Evolutionary conservation across 495 filamentous ascomycete genomes (phyloP), one percentile per base, ranked within the genome.

Genomic region (Glonium stellatum): DNA sequence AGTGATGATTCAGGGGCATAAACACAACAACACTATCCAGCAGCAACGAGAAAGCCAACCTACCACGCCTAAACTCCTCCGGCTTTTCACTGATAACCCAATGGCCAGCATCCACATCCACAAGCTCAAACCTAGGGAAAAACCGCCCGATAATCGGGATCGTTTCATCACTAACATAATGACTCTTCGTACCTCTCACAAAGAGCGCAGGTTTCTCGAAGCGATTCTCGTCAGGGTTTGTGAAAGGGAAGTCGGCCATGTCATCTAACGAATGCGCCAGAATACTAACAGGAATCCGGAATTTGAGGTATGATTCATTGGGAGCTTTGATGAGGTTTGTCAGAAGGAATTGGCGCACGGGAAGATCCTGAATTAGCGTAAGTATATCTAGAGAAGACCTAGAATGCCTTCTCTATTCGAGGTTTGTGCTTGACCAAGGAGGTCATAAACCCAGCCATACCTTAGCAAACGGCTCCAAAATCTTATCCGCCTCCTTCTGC

Each of bases 31-130:
- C 5, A 11, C n/a, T 5, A 15, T 18, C 8, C 48, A 25, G 48
- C 44, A 50, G 13, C 3, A 36, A 23, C 10, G 27, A 6, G 2
- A 31, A 2, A 31, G 6, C 39, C 6, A 12, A 72, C 82, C 72
- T 72, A 95, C 90, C 87, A 78, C 83, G 76, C 68, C 87, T 79
- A 69, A 98, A 98, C 2, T 76, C 86, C 70, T 93, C 87, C 0
- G 93, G 93, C 58, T 91, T 88, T 77, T 97, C 92, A 10, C 88
- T 89, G 64, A 95, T 92, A 0, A 98, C 76, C 93, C 93, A 97
- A 69, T 98, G 93, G 0, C 93, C 93, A 5, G 86, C 81, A 19
- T 96, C 88, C 36, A 97, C 81, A 75, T 96, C 92, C 13, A 78
- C 82, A 35, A 97, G 69, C 66, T 81, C 72, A 58, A 96, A 93